phyloP scores from a whole-genome alignment of 2,329 filamentous ascomycete genomes.

The Coniochaeta ligniaria region DNA sequence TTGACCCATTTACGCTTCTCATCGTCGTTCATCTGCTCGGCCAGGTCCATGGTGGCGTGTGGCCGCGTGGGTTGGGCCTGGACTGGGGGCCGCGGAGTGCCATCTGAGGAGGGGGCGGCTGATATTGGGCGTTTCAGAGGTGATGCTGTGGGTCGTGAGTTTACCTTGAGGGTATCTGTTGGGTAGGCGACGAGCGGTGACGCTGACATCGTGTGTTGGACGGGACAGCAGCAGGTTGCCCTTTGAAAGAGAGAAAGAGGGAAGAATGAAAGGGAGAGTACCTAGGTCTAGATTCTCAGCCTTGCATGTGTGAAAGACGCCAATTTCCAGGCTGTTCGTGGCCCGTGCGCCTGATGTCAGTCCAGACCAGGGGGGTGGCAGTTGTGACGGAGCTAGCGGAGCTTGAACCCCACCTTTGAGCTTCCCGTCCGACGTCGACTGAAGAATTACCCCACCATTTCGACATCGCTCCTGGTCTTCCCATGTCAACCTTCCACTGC shows the following conservation, averaged over 20 bases:
- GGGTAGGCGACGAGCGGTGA: slow-evolving; percentile 37
- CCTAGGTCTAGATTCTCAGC: not conserved
- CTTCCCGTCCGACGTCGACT: not conserved
- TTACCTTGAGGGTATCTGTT: slow-evolving; percentile 21
- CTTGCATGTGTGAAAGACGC: not conserved
- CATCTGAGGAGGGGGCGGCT: slow-evolving; percentile 15
- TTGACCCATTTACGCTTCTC: slow-evolving; percentile 88
- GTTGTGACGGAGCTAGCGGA: not conserved
- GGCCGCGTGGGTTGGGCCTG: slow-evolving; percentile 5
- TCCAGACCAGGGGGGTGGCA: not conserved
- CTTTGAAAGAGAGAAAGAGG: not conserved
- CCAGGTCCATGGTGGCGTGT: slow-evolving; percentile 43
- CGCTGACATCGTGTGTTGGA: slow-evolving; percentile 29
- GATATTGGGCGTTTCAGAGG: slow-evolving; percentile 1
- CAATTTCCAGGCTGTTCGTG: not conserved
- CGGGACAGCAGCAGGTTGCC: not conserved
- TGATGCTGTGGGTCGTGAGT: slow-evolving; percentile 8
- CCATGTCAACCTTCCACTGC: not conserved
- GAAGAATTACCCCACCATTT: not conserved
- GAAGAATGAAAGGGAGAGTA: not conserved
- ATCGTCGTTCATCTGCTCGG: slow-evolving; percentile 76
- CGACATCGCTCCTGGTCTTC: not conserved
- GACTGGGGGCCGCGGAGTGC: slow-evolving; percentile 13
- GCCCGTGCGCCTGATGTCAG: not conserved
- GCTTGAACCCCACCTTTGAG: not conserved